Conservation (phyloP, 768 basidiomycete genomes). For the Lentinula raphanica region DNA sequence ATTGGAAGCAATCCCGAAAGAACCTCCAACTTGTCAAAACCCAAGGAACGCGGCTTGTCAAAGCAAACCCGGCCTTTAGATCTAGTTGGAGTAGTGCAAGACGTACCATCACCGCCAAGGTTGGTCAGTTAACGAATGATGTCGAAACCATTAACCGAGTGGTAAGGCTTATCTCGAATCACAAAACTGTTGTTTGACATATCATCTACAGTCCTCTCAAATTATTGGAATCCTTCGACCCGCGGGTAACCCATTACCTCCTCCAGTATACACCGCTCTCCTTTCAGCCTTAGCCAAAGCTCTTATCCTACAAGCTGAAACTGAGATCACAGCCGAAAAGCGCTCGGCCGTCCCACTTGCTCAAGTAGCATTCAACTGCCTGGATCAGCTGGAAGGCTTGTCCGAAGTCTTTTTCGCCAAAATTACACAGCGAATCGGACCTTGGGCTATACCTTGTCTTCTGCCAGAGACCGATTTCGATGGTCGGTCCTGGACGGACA, state of each 20-base stretch:
- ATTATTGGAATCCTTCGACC: conserved; percentile 32
- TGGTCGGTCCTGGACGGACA: conserved; percentile 38
- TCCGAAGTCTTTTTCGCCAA: conserved; percentile 76
- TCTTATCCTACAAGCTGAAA: conserved; percentile 88
- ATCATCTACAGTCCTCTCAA: conserved; percentile 30
- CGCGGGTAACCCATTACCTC: conserved; percentile 21
- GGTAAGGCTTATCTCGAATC: conserved; percentile 32
- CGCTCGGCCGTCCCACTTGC: conserved; percentile 82
- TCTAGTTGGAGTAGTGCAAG: conserved; percentile 62
- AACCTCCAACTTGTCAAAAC: conserved; percentile 62
- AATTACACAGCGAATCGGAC: conserved; percentile 81
- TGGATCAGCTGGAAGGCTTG: conserved; percentile 55
- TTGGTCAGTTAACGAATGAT: conserved; percentile 84
- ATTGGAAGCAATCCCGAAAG: conserved; percentile 57
- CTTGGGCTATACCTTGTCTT: conserved; percentile 74
- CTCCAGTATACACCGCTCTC: conserved; percentile 62
- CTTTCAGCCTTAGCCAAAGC: conserved; percentile 87
- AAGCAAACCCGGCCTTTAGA: conserved; percentile 48
- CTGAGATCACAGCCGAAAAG: conserved; percentile 85
- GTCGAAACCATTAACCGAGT: conserved; percentile 53
- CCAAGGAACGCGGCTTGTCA: conserved; percentile 59
- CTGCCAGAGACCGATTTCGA: conserved; percentile 52
- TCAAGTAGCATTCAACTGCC: conserved; percentile 64
- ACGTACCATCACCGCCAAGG: conserved; percentile 78
- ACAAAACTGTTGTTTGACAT: background rate